A percentile compares a stretch with the other conserved stretches of the same genome.
Conservation (phyloP, 1,284 basidiomycete species). For the Tetrapyrgos nigripes region DNA sequence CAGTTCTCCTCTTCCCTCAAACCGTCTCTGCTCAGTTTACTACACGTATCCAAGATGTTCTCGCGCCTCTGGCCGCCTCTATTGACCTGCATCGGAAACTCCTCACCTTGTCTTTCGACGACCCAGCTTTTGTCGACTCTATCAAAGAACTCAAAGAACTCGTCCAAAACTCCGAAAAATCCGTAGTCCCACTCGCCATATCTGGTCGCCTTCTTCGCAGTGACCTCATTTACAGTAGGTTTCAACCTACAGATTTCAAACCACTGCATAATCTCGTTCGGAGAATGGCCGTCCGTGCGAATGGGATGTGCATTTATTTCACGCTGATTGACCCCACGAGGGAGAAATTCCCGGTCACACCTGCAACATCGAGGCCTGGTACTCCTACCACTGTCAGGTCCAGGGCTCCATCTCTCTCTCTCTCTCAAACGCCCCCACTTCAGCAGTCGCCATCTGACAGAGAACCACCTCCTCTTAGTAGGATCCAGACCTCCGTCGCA, state of each 20-base stretch:
- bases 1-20: constrained; percentile 69
- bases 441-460: constrained; percentile 23
- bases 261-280: constrained; percentile 58
- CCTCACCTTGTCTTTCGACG: constrained; percentile 52
- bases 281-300: constrained; percentile 61
- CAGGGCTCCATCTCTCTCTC: constrained; percentile 9
- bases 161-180: constrained; percentile 59
- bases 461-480: neutral
- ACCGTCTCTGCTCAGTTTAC: constrained; percentile 72
- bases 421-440: neutral
- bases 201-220: constrained; percentile 62
- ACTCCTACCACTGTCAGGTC: constrained; percentile 33
- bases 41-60: constrained; percentile 54
- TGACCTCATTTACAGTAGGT: constrained; percentile 71
- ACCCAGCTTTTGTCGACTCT: constrained; percentile 50
- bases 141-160: constrained; percentile 36
- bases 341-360: constrained; percentile 62
- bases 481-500: neutral
- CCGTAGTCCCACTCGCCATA: constrained; percentile 58
- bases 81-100: constrained; percentile 55
- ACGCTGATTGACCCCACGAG: constrained; percentile 63
- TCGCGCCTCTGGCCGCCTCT: constrained; percentile 57
- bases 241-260: constrained; percentile 65
- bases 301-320: constrained; percentile 74
- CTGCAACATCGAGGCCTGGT: constrained; percentile 45